phyloP scores from a whole-genome alignment of 495 filamentous ascomycete genomes.

The Daldinia childiae region DNA sequence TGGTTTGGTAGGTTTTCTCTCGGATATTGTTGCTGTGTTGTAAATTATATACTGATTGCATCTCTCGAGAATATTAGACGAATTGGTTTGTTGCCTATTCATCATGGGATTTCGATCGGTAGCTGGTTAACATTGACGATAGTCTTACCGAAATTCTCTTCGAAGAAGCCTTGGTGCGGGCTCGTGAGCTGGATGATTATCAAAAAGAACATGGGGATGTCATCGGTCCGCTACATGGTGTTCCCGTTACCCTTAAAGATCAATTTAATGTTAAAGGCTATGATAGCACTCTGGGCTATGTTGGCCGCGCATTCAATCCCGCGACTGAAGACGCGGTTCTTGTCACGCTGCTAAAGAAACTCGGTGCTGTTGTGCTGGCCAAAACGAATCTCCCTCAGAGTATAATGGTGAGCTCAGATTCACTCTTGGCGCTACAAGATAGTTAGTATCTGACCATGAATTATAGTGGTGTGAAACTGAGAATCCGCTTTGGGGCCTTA shows the following conservation, averaged over 20 bases:
- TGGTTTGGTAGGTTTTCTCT: constrained; percentile 40
- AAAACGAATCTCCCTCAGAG: constrained; percentile 88
- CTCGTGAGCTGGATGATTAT: constrained; percentile 67
- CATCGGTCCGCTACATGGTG: constrained; percentile 72
- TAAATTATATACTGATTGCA: not conserved
- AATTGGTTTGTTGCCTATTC: constrained; percentile 48
- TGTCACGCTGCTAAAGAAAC: constrained; percentile 76
- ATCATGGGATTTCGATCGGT: not conserved
- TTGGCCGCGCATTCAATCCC: constrained; percentile 65
- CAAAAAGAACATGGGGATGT: constrained; percentile 56
- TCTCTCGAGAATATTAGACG: constrained; percentile 43
- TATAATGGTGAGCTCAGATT: constrained; percentile 67
- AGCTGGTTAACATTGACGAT: constrained; percentile 44
- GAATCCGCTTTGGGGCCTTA: constrained; percentile 81
- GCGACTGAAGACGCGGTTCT: constrained; percentile 70
- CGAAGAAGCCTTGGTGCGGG: constrained; percentile 66
- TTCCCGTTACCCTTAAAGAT: constrained; percentile 84
- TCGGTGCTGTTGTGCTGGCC: constrained; percentile 81
- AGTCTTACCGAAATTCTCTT: constrained; percentile 70
- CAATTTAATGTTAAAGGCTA: constrained; percentile 77
- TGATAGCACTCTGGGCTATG: constrained; percentile 79
- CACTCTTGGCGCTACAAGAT: not conserved
- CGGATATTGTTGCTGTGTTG: constrained; percentile 7
- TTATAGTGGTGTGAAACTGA: constrained; percentile 72
- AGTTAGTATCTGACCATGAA: constrained; percentile 10